phyloP scores from a whole-genome alignment of 1,139 yeast species.

The Pichia norvegensis region DNA sequence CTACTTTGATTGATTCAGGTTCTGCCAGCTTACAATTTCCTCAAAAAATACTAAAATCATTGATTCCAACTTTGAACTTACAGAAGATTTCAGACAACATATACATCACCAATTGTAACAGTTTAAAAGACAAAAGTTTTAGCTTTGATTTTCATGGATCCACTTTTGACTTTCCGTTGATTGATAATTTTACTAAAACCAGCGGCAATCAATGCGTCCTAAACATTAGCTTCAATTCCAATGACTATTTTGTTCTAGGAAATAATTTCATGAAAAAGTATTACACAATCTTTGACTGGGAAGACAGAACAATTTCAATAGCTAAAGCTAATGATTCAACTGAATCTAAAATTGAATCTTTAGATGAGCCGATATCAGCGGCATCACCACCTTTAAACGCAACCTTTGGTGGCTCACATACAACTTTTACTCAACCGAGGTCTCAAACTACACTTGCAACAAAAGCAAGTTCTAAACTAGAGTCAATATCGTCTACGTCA shows the following conservation, averaged over 20 bases:
- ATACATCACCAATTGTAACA: conserved; percentile 43
- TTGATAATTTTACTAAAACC: not conserved
- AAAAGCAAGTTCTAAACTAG: not conserved
- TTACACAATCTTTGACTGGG: not conserved
- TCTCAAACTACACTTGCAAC: not conserved
- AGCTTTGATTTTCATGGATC: not conserved
- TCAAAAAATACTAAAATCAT: not conserved
- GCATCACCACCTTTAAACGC: conserved; percentile 1
- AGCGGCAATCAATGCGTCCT: conserved; percentile 2
- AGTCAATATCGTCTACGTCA: not conserved
- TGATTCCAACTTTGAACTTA: not conserved
- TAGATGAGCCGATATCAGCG: not conserved
- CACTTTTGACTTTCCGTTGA: not conserved
- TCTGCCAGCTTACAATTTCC: not conserved
- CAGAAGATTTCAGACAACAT: conserved; percentile 51
- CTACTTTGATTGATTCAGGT: not conserved
- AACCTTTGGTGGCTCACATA: conserved; percentile 7
- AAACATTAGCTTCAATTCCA: not conserved
- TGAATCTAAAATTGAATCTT: not conserved
- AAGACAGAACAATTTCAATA: not conserved
- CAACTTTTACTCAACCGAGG: not conserved
- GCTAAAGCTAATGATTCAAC: not conserved
- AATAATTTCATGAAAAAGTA: not conserved
- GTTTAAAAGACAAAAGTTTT: not conserved
- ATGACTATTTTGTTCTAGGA: not conserved